Evolutionary conservation across 805 yeast genomes (phyloP).

Genomic region (Torulaspora gathmanii): DNA sequence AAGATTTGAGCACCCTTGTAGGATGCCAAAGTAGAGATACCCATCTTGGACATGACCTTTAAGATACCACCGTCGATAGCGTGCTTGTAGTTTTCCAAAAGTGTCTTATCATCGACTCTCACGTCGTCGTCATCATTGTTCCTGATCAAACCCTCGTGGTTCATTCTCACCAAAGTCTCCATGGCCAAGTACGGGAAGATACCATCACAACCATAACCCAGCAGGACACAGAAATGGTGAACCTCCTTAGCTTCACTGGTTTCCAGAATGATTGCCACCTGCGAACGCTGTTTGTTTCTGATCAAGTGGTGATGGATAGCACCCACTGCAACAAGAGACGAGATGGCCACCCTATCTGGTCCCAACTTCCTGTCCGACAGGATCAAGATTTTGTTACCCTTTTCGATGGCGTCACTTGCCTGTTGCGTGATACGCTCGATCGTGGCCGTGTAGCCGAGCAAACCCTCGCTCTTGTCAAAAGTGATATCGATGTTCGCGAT

Average conservation of each 20-base stretch:
- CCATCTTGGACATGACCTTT: slow-evolving; percentile 99
- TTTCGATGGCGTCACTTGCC: slow-evolving; percentile 79
- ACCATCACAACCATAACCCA: slow-evolving; percentile 98
- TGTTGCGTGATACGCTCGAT: slow-evolving; percentile 82
- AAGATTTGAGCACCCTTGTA: slow-evolving; percentile 98
- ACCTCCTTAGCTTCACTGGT: slow-evolving; percentile 97
- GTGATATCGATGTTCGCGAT: slow-evolving; percentile 82
- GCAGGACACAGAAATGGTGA: slow-evolving; percentile 88
- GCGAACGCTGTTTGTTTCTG: slow-evolving; percentile 91
- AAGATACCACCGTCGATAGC: slow-evolving; percentile 87
- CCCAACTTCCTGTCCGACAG: slow-evolving; percentile 66
- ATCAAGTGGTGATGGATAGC: slow-evolving; percentile 96
- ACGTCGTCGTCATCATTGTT: slow-evolving; percentile 38
- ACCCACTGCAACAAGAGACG: slow-evolving; percentile 89
- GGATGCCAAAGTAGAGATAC: slow-evolving; percentile 96
- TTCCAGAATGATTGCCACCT: slow-evolving; percentile 86
- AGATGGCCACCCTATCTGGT: slow-evolving; percentile 66
- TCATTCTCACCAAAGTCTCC: slow-evolving; percentile 82
- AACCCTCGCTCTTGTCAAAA: slow-evolving; percentile 75
- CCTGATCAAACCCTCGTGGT: slow-evolving; percentile 67
- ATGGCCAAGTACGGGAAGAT: slow-evolving; percentile 89
- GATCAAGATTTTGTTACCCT: slow-evolving; percentile 67
- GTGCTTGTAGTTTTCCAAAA: slow-evolving; percentile 73
- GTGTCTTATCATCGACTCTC: slow-evolving; percentile 48
- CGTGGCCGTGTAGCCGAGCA: slow-evolving; percentile 77